Percentiles rank a stretch among this genome's conserved stretches.
These are phyloP conservation scores for Whalleya microplaca DNA, from an alignment of 2,329 filamentous ascomycete genomes.

Conservation along the genomic window DNA sequence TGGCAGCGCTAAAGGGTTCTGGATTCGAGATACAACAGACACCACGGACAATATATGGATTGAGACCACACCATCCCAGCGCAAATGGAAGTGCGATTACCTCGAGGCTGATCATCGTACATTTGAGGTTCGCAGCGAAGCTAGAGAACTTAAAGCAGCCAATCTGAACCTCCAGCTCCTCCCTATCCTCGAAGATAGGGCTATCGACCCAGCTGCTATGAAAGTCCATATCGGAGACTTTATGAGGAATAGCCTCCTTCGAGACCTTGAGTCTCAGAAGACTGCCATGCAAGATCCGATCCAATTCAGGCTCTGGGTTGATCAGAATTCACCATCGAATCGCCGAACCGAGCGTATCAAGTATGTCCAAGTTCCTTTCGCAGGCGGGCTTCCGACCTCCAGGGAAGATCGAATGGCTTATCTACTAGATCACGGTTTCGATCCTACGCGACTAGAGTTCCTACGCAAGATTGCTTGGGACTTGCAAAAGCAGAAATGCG, in stretches of 20 bases:
- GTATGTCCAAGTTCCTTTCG: conserved; percentile 45
- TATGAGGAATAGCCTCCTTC: conserved; percentile 41
- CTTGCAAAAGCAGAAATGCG: conserved; percentile 56
- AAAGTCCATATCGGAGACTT: conserved; percentile 51
- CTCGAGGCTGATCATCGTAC: conserved; percentile 57
- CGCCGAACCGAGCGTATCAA: conserved; percentile 43
- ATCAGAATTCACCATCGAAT: conserved; percentile 39
- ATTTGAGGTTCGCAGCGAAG: conserved; percentile 63
- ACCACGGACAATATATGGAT: conserved; percentile 62
- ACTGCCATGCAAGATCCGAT: conserved; percentile 53
- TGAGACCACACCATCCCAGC: conserved; percentile 66
- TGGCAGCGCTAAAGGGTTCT: conserved; percentile 75
- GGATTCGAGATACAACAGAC: conserved; percentile 63
- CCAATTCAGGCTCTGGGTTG: conserved; percentile 58
- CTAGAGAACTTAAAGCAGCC: conserved; percentile 52
- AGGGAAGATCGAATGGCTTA: conserved; percentile 56
- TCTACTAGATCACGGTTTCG: conserved; percentile 65
- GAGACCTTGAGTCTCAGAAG: conserved; percentile 53
- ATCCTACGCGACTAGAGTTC: conserved; percentile 50
- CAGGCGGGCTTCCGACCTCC: conserved; percentile 54
- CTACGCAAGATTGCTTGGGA: conserved; percentile 52
- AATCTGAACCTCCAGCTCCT: conserved; percentile 70
- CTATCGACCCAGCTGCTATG: conserved; percentile 50
- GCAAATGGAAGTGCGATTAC: conserved; percentile 65
- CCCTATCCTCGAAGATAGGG: conserved; percentile 66